phyloP scores from a whole-genome alignment of 2,329 filamentous ascomycete genomes.

The Ceratocystis eucalypticola region DNA sequence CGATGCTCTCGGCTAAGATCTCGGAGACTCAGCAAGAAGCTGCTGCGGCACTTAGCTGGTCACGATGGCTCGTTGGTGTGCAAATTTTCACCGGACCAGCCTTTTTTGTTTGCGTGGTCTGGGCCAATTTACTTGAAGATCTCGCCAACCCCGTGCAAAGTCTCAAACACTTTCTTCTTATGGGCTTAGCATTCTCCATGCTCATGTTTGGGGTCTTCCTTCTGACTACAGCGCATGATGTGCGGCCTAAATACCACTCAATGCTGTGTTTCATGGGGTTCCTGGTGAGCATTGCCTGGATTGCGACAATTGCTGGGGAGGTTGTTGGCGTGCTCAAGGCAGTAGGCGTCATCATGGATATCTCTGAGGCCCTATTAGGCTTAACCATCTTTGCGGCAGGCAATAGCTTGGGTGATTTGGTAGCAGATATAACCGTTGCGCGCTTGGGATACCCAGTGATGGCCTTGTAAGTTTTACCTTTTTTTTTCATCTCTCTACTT shows the following conservation, averaged over 20 bases:
- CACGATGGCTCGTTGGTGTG: constrained; percentile 73
- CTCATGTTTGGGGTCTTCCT: constrained; percentile 54
- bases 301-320: constrained; percentile 87
- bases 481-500: background rate
- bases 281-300: constrained; percentile 85
- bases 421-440: constrained; percentile 89
- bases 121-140: constrained; percentile 52
- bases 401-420: constrained; percentile 85
- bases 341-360: constrained; percentile 78
- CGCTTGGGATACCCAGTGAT: constrained; percentile 91
- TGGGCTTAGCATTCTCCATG: constrained; percentile 55
- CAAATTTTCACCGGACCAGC: constrained; percentile 80
- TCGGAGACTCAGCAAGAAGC: constrained; percentile 10
- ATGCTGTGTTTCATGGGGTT: constrained; percentile 83
- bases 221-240: constrained; percentile 51
- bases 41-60: constrained; percentile 53
- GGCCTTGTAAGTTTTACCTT: constrained; percentile 47
- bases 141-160: constrained; percentile 36
- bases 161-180: constrained; percentile 45
- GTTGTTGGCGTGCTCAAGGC: constrained; percentile 92
- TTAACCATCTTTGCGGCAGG: constrained; percentile 93
- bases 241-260: constrained; percentile 59
- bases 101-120: constrained; percentile 66
- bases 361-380: constrained; percentile 87
- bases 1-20: constrained; percentile 12